Evolutionary conservation across 768 basidiomycete species (phyloP), one percentile per base, ranked within the genome.

Genomic region (Coprinopsis cinerea): DNA sequence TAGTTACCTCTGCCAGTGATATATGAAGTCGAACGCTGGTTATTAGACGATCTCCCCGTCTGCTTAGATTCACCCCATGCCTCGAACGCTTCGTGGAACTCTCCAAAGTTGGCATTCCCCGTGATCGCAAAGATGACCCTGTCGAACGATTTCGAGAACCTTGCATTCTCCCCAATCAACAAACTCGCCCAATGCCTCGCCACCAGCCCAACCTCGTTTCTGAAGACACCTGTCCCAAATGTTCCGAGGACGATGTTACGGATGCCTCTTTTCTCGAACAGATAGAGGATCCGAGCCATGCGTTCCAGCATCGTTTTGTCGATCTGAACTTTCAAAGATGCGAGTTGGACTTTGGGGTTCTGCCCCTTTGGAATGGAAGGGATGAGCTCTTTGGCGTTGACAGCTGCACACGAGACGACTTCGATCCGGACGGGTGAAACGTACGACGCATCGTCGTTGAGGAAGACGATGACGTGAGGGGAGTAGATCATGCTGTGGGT

Each of bases 401-500:
- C 88, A 0, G 88, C 88, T 1, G 88, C 75, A 49, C 82, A 78
- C 3, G 85, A 88, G 47, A 89, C 60, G 14, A 90, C 72, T 53
- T 88, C 83, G 17, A 82, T 72, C 40, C 76, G 67, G 51, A 81
- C 67, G 4, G 87, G 86, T 34, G 72, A 66, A 9, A 73, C 59
- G 75, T 74, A 80, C 11, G 64, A 65, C 32, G 83, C 85, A 13
- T 64, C 61, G 58, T 91, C 85, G 54, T 81, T 73, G 13, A 85
- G 78, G 53, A 89, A 76, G 26, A 87, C 61, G 15, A 72, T 63
- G 45, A 89, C 73, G 26, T 69, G 65, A 1, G 87, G 85, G 11
- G 85, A 83, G 57, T 81, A 87, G 22, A 90, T 71, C 79, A 90
- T 88, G 18, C 85, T 78, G 61, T 89, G 82, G n/a, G 85, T 73